Evolutionary conservation across 2,329 filamentous ascomycete species (phyloP).

Genomic region (Ascochyta lentis): DNA sequence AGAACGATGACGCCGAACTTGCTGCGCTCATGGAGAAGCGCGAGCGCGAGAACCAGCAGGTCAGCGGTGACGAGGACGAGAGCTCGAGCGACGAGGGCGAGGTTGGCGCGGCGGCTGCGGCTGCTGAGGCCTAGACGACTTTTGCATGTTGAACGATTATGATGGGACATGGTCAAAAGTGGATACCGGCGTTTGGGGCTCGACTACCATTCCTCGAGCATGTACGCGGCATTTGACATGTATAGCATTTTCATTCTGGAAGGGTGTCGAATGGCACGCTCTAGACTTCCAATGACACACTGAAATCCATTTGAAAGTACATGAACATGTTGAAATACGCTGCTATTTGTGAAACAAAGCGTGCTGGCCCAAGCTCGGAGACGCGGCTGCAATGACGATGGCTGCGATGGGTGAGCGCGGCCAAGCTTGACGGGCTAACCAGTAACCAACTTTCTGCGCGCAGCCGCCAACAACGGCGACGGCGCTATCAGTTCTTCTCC

Average conservation of each 20-base stretch:
- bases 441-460: conserved; percentile 17
- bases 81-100: conserved; percentile 94
- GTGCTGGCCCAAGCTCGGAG: conserved; percentile 4
- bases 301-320: neutral
- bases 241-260: conserved; percentile 21
- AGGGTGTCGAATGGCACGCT: conserved; percentile 11
- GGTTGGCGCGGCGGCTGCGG: conserved; percentile 50
- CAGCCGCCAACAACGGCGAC: conserved; percentile 10
- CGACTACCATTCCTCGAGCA: conserved; percentile 25
- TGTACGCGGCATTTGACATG: conserved; percentile 28
- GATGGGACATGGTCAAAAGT: conserved; percentile 35
- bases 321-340: neutral
- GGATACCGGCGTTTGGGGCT: conserved; percentile 38
- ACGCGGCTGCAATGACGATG: conserved; percentile 11
- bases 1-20: conserved; percentile 96
- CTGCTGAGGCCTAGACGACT: conserved; percentile 41
- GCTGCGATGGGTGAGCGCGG: conserved; percentile 1
- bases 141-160: conserved; percentile 24
- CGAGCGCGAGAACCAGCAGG: conserved; percentile 95
- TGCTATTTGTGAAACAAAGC: neutral
- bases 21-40: conserved; percentile 99
- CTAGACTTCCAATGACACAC: conserved; percentile 13
- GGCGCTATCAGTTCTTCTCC: conserved; percentile 10
- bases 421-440: conserved; percentile 10
- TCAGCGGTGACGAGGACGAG: conserved; percentile 95